Conservation (phyloP, 176 grass and related monocot species). For the Microstegium vimineum region DNA sequence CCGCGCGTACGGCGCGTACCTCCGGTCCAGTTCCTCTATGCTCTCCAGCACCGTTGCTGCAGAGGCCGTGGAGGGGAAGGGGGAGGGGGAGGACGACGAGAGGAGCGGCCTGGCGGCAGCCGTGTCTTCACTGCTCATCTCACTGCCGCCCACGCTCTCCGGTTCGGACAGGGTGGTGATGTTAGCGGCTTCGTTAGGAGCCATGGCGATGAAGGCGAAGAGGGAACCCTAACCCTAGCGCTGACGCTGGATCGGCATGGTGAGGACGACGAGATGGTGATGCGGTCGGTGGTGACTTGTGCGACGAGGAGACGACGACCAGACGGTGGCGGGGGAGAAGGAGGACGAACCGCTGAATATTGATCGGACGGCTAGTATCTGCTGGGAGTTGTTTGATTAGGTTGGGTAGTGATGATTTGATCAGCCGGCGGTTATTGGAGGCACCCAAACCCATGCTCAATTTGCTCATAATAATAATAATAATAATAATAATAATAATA, state of each 20-base stretch:
- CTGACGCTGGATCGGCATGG: slow-evolving; percentile 6
- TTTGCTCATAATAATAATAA: no score
- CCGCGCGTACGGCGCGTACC: slow-evolving; percentile 70
- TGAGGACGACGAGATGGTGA: slow-evolving; percentile 9
- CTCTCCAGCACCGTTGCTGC: background rate
- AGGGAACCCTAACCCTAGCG: slow-evolving; percentile 26
- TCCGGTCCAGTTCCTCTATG: slow-evolving; percentile 64
- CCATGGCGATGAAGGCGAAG: background rate
- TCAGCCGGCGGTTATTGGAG: background rate
- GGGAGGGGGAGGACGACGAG: background rate
- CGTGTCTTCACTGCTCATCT: slow-evolving; percentile 23
- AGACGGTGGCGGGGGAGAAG: slow-evolving; percentile 7
- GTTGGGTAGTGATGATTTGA: background rate
- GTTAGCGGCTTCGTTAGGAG: slow-evolving; percentile 18
- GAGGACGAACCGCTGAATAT: background rate
- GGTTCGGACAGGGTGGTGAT: background rate
- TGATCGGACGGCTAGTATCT: slow-evolving; percentile 6
- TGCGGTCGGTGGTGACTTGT: background rate
- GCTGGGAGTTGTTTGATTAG: background rate
- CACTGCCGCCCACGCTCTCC: background rate
- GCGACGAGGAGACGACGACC: background rate
- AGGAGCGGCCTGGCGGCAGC: slow-evolving; percentile 40
- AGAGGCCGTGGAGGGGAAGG: background rate
- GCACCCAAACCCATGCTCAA: background rate
- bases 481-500: no score